Evolutionary conservation across 2,329 filamentous ascomycete species (phyloP).

Genomic region (Colletotrichum incanum): DNA sequence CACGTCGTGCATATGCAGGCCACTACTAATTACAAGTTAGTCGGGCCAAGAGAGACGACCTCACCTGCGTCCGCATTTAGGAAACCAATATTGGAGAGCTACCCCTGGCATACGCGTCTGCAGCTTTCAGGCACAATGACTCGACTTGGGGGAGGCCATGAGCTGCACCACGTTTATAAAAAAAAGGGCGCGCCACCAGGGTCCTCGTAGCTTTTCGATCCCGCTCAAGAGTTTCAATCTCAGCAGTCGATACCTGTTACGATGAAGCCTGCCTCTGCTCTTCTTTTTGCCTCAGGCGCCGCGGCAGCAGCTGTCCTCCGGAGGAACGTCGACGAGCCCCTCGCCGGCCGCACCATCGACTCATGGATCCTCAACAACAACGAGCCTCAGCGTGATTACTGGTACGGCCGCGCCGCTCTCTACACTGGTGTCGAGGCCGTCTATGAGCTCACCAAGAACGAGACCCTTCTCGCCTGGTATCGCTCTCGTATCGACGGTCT

Average conservation of each 20-base stretch:
- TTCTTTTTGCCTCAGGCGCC: constrained; percentile 35
- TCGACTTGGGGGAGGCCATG: neutral
- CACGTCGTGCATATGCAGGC: neutral
- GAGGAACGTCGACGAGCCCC: constrained; percentile 25
- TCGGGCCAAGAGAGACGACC: neutral
- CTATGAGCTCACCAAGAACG: constrained; percentile 61
- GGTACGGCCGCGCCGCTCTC: constrained; percentile 62
- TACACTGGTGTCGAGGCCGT: constrained; percentile 64
- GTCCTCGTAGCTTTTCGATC: neutral
- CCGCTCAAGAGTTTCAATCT: neutral
- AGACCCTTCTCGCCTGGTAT: constrained; percentile 61
- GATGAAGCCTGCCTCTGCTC: constrained; percentile 36
- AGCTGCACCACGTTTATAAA: constrained; percentile 8
- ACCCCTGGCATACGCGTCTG: constrained; percentile 2
- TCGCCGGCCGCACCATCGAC: constrained; percentile 59
- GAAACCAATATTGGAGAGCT: constrained; percentile 8
- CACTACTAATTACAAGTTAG: neutral
- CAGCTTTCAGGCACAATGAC: constrained; percentile 10
- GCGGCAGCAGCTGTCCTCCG: constrained; percentile 20
- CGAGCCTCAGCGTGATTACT: constrained; percentile 52
- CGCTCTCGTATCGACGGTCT: constrained; percentile 61
- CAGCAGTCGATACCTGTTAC: neutral
- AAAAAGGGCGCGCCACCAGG: neutral
- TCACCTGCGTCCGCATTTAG: neutral
- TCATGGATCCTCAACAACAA: constrained; percentile 62